These are phyloP conservation scores for Mycena sanguinolenta DNA, from an alignment of 768 basidiomycete species.

Conservation along the genomic window DNA sequence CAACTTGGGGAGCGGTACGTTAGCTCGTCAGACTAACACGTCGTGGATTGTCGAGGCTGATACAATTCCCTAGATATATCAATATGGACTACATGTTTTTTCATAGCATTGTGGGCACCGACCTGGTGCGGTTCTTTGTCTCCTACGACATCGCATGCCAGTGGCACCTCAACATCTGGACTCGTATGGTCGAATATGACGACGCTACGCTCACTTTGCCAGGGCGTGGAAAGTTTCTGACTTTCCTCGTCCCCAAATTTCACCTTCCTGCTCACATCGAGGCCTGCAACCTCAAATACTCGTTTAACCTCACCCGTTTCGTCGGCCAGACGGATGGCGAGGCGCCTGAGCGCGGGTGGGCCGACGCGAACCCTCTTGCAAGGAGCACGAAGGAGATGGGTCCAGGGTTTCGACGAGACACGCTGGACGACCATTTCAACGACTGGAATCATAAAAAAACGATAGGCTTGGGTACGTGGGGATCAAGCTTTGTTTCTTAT, in stretches of 20 bases:
- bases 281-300: not conserved
- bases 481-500: too few species aligned
- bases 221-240: not conserved
- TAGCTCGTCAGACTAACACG: too few species aligned
- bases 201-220: not conserved
- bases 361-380: not conserved
- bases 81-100: not conserved
- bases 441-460: not conserved
- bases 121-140: too few species aligned
- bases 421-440: not conserved
- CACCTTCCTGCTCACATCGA: not conserved
- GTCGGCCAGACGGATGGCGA: not conserved
- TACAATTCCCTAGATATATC: too few species aligned
- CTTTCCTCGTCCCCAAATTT: not conserved
- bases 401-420: not conserved
- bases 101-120: not conserved
- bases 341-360: constrained; percentile 3
- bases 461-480: not conserved
- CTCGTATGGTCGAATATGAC: not conserved
- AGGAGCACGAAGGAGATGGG: not conserved
- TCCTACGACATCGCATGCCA: too few species aligned
- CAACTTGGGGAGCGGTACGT: not conserved
- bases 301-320: not conserved
- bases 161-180: not conserved
- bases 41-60: too few species aligned